Percentiles rank a stretch among this genome's conserved stretches.
phyloP scores from a whole-genome alignment of 192 early-diverging fungal genomes.

The Phycomyces nitens region DNA sequence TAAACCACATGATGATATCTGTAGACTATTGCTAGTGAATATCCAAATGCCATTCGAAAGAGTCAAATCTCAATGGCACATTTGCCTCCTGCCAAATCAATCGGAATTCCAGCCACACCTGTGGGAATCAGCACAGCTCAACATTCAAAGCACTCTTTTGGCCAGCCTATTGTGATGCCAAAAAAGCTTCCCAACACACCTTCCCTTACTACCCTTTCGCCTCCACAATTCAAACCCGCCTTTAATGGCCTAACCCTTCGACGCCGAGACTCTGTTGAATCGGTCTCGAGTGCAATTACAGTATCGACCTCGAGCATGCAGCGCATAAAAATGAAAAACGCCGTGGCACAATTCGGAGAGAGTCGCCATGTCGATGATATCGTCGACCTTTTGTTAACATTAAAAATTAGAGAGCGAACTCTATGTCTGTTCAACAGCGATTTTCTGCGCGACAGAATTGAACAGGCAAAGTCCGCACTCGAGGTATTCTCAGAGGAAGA shows the following conservation, averaged over 20 bases:
- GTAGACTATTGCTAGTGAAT: no score
- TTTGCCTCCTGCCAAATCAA: no score
- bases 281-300: constrained; percentile 19
- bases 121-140: no score
- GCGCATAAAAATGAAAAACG: constrained; percentile 27
- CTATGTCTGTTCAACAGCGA: constrained; percentile 38
- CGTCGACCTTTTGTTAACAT: constrained; percentile 36
- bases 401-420: constrained; percentile 34
- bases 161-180: no score
- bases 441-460: constrained; percentile 29
- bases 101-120: no score
- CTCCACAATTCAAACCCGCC: neutral
- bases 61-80: neutral
- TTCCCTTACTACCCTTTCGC: neutral
- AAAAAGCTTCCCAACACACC: neutral
- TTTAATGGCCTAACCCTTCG: constrained; percentile 17
- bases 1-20: no score
- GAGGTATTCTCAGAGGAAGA: constrained; percentile 26
- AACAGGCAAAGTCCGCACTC: constrained; percentile 32
- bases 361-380: constrained; percentile 28
- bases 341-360: constrained; percentile 18
- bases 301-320: constrained; percentile 13
- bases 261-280: constrained; percentile 25
- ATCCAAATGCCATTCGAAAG: no score
- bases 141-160: no score